Conservation (phyloP, 2,329 filamentous ascomycete species). For the Endocalyx cinctus region DNA sequence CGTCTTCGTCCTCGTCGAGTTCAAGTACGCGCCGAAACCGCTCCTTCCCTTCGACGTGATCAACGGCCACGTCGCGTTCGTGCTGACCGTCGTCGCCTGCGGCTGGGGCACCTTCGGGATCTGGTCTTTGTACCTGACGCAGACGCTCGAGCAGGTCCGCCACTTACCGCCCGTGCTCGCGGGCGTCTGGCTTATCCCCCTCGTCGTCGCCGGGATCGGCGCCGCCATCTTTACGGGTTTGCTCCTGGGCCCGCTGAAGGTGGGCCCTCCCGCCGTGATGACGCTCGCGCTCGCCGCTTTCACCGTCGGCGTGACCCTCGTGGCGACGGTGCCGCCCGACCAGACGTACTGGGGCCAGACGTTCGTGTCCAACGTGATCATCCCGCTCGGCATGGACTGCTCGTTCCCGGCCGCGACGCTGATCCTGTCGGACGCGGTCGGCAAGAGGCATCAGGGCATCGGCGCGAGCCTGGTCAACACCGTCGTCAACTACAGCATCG, state of each 20-base stretch:
- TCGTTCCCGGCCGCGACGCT: conserved; percentile 49
- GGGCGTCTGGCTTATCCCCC: conserved; percentile 25
- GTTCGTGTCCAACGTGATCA: conserved; percentile 43
- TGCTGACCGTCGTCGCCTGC: conserved; percentile 48
- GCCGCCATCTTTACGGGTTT: conserved; percentile 27
- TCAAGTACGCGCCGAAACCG: conserved; percentile 40
- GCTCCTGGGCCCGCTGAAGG: conserved; percentile 24
- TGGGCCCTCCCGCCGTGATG: conserved; percentile 22
- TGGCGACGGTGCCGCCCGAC: conserved; percentile 32
- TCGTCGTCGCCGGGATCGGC: conserved; percentile 20
- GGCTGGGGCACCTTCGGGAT: conserved; percentile 53
- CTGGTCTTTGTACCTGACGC: conserved; percentile 47
- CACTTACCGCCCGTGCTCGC: conserved; percentile 26
- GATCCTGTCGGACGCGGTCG: conserved; percentile 41
- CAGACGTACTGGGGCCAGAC: conserved; percentile 52
- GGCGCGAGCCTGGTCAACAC: conserved; percentile 47
- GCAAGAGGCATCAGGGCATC: conserved; percentile 24
- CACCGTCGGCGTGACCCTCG: conserved; percentile 17
- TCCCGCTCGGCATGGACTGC: conserved; percentile 51
- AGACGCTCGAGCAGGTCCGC: conserved; percentile 42
- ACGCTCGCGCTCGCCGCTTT: conserved; percentile 19
- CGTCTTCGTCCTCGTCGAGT: conserved; percentile 48
- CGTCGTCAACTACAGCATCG: conserved; percentile 54
- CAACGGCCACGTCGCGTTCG: conserved; percentile 46
- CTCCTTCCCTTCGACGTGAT: conserved; percentile 53